Evolutionary conservation across 495 filamentous ascomycete species (phyloP), one percentile per base, ranked within the genome.

Genomic region (Xylaria acuta): DNA sequence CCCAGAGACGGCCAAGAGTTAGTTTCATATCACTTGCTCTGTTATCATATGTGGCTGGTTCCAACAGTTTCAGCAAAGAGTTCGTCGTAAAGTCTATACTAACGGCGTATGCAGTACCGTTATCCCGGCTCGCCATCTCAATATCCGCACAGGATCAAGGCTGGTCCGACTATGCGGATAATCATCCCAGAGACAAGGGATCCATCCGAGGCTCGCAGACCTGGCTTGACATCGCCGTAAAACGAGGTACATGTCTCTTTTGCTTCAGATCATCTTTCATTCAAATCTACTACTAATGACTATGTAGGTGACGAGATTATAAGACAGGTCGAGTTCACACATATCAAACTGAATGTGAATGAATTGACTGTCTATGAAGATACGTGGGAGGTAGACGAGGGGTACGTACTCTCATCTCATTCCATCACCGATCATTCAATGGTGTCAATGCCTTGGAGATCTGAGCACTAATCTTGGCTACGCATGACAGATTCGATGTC

Each of bases 141-240:
- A 43, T 63, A 63, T 41, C 36, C 9, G 59, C 59, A 43, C 36
- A 25, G 3, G 59, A 63, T 43, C 59, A 41, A 63, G 36, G 59
- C 38, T 41, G 59, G 59, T 41, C 59, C 22, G 20, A 63, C n/a
- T 38, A 63, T 41, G 38, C 38, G 4, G 38, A 0, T 12, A 27
- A 43, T 25, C 59, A 63, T 41, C 36, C 59, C 9, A 63, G 3
- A 6, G 59, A 63, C n/a, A 63, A 27, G 38, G 38, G 22, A 12
- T 63, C 59, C 14, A 63, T 63, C 38, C 18, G 59, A 63, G 59
- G 34, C 38, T 63, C 36, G 4, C n/a, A 63, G 2, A 63, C 36
- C 8, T 56, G 53, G 53, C 27, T 63, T 16, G 59, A 63, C 9
- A 41, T 41, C 22, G 59, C 20, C 20, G 38, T 63, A 1, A 63